Base-by-base conservation (phyloP, 2,329 filamentous ascomycete species). In the Aureobasidium namibiae region DNA sequence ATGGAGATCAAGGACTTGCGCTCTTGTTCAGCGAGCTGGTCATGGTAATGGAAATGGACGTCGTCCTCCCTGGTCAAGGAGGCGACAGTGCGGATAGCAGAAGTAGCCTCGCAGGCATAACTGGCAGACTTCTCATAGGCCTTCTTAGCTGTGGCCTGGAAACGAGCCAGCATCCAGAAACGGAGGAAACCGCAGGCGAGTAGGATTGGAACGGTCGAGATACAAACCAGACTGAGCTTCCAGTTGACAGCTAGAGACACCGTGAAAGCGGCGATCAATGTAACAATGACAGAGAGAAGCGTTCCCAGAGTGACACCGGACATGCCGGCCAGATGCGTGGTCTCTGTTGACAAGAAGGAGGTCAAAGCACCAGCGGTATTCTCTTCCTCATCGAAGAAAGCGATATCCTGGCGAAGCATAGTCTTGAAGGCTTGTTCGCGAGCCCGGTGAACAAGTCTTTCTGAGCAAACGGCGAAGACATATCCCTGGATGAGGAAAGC, bases 81-180 rank as follows among this genome's bases (percentile, higher is more conserved):
- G 4, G 92, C 92, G 10, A 97, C 92, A 2, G 94, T 97, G 54
- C 92, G 88, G 65, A 97, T 96, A 7, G 92, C 89, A 2, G 90
- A 92, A 33, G 95, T 95, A 44, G 92, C 92, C 73, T 99, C 94
- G 48, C 92, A 94, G 11, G 94, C 94, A 69, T 88, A 95, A 59
- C 86, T 87, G 8, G 92, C 92, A 61, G 90, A 92, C 60, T 81
- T 77, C 68, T 90, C 82, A 70, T 97, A 92, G 4, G 90, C 86
- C 64, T 80, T 79, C 77, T 94, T 95, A 1, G 90, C 86, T 24
- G 89, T 87, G 38, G 80, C 80, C 74, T 89, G 88, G 76, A 90
- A 96, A 64, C 84, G 82, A 1, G 89, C 85, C 23, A 95, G 80
- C 74, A 94, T 86, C 74, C 84, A 92, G 75, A 96, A 95, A 3